A percentile compares a stretch with the other conserved stretches of the same genome.
These are phyloP conservation scores for Geosmithia flava DNA, from an alignment of 2,329 filamentous ascomycete species.

Conservation along the genomic window DNA sequence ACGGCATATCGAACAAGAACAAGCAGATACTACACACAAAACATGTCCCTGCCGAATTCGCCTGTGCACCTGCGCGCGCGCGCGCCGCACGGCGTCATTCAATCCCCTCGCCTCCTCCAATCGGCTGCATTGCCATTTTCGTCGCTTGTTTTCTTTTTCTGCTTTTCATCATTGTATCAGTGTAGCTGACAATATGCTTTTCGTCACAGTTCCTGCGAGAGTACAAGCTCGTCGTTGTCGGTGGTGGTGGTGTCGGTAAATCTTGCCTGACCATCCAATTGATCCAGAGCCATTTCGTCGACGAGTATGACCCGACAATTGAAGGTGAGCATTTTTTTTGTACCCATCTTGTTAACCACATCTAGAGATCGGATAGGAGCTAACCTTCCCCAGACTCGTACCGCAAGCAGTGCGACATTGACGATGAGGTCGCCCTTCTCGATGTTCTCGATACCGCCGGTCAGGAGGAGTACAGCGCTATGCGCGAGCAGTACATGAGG, in stretches of 20 bases:
- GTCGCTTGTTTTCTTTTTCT: neutral
- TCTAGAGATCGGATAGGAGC: neutral
- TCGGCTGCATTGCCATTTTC: no score
- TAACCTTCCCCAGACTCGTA: slow-evolving; percentile 66
- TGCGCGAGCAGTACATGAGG: slow-evolving; percentile 99
- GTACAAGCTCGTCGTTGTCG: slow-evolving; percentile 94
- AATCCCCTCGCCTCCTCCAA: neutral
- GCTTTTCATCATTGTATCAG: neutral
- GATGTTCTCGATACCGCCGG: slow-evolving; percentile 97
- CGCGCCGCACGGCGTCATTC: no score
- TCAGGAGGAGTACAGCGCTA: slow-evolving; percentile 97
- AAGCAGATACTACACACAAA: neutral
- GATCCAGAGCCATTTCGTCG: slow-evolving; percentile 93
- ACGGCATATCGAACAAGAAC: neutral
- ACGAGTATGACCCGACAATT: slow-evolving; percentile 98
- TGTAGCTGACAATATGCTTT: neutral
- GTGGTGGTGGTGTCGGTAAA: slow-evolving; percentile 97
- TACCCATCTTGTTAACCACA: neutral
- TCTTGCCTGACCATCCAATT: slow-evolving; percentile 98
- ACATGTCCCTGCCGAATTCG: neutral
- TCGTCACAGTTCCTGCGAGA: slow-evolving; percentile 63
- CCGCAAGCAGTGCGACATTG: slow-evolving; percentile 98
- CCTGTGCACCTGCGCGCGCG: neutral
- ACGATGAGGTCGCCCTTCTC: slow-evolving; percentile 93
- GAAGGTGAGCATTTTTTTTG: slow-evolving; percentile 55